A percentile compares a stretch with the other conserved stretches of the same genome.
These are phyloP conservation scores for Trypanosoma conorhini DNA, from an alignment of 208 protist genomes.

Conservation along the genomic window DNA sequence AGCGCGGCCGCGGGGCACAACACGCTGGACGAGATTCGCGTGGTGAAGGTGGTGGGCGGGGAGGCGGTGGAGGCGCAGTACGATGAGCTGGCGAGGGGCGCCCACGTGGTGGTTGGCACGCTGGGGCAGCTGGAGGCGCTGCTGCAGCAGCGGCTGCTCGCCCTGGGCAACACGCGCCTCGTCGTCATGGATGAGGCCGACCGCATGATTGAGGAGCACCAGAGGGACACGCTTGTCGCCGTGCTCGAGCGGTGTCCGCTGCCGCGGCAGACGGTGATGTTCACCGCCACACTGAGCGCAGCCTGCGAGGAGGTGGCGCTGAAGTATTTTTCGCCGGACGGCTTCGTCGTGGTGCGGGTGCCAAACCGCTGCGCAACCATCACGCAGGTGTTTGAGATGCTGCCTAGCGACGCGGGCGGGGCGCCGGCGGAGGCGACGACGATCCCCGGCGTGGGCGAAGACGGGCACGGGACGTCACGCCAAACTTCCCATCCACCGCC, in stretches of 20 bases:
- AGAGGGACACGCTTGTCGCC: constrained; percentile 59
- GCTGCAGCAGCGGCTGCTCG: constrained; percentile 65
- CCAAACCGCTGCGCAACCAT: constrained; percentile 65
- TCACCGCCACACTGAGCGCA: constrained; percentile 95
- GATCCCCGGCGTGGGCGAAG: not conserved
- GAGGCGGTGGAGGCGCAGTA: constrained; percentile 63
- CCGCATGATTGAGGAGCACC: constrained; percentile 93
- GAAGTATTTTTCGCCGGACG: constrained; percentile 58
- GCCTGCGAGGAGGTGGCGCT: constrained; percentile 57
- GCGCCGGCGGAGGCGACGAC: not conserved
- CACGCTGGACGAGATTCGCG: constrained; percentile 51
- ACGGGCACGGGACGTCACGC: not conserved
- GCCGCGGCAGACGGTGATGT: constrained; percentile 94
- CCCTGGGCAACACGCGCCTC: constrained; percentile 58
- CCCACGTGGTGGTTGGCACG: constrained; percentile 86
- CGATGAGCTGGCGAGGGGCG: constrained; percentile 43
- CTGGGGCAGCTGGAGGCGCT: constrained; percentile 72
- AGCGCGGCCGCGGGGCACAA: constrained; percentile 26
- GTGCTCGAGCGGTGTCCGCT: constrained; percentile 85
- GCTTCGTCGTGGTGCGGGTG: constrained; percentile 69
- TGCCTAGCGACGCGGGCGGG: constrained; percentile 32
- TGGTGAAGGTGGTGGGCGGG: constrained; percentile 79
- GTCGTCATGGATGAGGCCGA: constrained; percentile 98
- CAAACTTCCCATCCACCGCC: not conserved
- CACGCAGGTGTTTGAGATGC: constrained; percentile 71